Evolutionary conservation across 768 basidiomycete species (phyloP), one percentile per base, ranked within the genome.

Genomic region (Crassisporium funariophilum): DNA sequence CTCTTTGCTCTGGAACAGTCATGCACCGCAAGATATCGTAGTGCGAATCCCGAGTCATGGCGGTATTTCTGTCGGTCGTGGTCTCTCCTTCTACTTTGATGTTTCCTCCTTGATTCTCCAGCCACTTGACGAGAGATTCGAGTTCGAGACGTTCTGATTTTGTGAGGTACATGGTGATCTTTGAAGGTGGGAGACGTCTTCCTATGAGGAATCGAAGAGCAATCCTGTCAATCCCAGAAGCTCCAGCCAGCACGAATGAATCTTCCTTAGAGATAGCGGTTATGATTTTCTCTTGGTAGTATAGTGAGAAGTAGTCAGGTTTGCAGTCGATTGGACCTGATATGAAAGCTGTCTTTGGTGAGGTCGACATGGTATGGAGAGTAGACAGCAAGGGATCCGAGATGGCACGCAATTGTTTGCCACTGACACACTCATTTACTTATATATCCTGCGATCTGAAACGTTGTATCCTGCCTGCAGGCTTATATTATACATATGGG

Each of bases 21-120:
- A 56, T 49, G 38, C 62, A 64, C 23, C 59, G 48, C 36, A 64
- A 35, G 19, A 66, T 63, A 53, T 66, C 65, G 35, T 66, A 66
- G 44, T 65, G 59, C 16, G 57, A 63, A 1, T 50, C 62, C 2
- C 56, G 35, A 4, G 60, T 63, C 61, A 64, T 62, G 21, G 58
- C 60, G 31, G 55, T 62, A 41, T 66, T 63, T 35, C 62, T 41
- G 29, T 59, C 56, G 5, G n/a, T n/a, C n/a, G 56, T 58, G 44
- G 62, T 57, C 12, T 52, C 51, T 3, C 55, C 48, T 12, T 61
- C 51, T 2, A 63, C 55, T 4, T 60, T 56, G 1, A 61, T 40
- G 9, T 20, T 22, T 5, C 60, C 58, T 7, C 57, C 57, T 9
- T 35, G 29, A 27, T 46, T 43, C 42, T 55, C 50, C 41, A 63